These are phyloP conservation scores for Phaffomyces opuntiae DNA, from an alignment of 805 yeast species.

Conservation along the genomic window DNA sequence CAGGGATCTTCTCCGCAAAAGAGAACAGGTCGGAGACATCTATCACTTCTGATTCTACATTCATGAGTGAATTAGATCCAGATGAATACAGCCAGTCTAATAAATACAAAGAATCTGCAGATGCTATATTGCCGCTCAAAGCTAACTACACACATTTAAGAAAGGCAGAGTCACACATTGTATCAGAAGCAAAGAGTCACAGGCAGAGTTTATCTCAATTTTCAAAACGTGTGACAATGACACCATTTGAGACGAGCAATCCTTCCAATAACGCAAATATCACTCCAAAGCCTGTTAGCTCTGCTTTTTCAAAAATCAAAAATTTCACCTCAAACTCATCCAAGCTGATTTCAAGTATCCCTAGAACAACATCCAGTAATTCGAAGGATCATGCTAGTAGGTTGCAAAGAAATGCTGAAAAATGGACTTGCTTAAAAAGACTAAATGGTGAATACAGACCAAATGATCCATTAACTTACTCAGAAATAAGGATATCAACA, in stretches of 20 bases:
- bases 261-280: background rate
- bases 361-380: too few relatives aligned
- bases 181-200: background rate
- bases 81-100: too few relatives aligned
- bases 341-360: too few relatives aligned
- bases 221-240: constrained; percentile 13
- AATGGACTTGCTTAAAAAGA: constrained; percentile 14
- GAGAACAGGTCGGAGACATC: too few relatives aligned
- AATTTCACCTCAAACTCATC: too few relatives aligned
- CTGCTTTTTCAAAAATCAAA: background rate
- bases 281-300: too few relatives aligned
- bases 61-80: too few relatives aligned
- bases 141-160: background rate
- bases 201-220: constrained; percentile 3
- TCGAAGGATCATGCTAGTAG: constrained; percentile 1
- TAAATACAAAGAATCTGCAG: too few relatives aligned
- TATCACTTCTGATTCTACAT: too few relatives aligned
- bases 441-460: constrained; percentile 4
- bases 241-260: constrained; percentile 9
- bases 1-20: too few relatives aligned
- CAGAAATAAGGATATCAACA: constrained; percentile 12
- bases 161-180: too few relatives aligned
- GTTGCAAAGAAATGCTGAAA: constrained; percentile 7
- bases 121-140: too few relatives aligned
- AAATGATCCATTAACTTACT: constrained; percentile 14